Conservation (phyloP, 2,329 filamentous ascomycete genomes). For the Tolypocladium capitatum region DNA sequence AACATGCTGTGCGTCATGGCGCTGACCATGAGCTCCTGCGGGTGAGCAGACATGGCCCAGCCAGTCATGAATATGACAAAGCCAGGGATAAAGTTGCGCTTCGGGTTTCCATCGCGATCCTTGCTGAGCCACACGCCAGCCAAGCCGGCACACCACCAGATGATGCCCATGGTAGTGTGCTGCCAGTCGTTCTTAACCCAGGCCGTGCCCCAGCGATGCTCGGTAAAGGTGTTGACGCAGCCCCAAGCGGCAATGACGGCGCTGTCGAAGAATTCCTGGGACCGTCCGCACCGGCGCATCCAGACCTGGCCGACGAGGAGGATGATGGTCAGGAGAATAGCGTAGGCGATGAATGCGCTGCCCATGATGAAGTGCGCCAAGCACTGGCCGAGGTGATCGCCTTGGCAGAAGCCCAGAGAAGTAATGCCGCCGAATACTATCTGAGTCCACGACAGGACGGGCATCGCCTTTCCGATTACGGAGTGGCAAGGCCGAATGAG, state of each 20-base stretch:
- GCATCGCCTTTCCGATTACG: slow-evolving; percentile 75
- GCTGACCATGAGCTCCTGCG: slow-evolving; percentile 71
- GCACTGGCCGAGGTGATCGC: slow-evolving; percentile 84
- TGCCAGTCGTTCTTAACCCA: slow-evolving; percentile 95
- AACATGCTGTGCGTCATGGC: slow-evolving; percentile 82
- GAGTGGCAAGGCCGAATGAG: slow-evolving; percentile 63
- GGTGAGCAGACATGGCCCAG: slow-evolving; percentile 89
- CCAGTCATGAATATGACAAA: slow-evolving; percentile 87
- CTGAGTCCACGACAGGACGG: slow-evolving; percentile 77
- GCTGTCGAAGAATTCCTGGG: slow-evolving; percentile 95
- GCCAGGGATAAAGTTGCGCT: slow-evolving; percentile 84
- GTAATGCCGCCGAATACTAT: slow-evolving; percentile 96
- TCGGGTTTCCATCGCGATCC: slow-evolving; percentile 69
- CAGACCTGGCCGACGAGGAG: slow-evolving; percentile 80
- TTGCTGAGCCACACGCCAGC: slow-evolving; percentile 85
- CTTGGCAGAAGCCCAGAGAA: slow-evolving; percentile 80
- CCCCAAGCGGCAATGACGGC: slow-evolving; percentile 87
- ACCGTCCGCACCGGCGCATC: slow-evolving; percentile 69
- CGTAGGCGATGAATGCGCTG: slow-evolving; percentile 88
- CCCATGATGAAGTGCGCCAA: slow-evolving; percentile 98
- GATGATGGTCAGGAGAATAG: slow-evolving; percentile 72
- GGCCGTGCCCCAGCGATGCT: slow-evolving; percentile 79
- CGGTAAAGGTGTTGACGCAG: slow-evolving; percentile 95
- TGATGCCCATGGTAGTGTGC: slow-evolving; percentile 97
- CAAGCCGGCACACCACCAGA: slow-evolving; percentile 94